Evolutionary conservation across 1,284 basidiomycete species (phyloP).

Genomic region (Xerocomus nothofagi): DNA sequence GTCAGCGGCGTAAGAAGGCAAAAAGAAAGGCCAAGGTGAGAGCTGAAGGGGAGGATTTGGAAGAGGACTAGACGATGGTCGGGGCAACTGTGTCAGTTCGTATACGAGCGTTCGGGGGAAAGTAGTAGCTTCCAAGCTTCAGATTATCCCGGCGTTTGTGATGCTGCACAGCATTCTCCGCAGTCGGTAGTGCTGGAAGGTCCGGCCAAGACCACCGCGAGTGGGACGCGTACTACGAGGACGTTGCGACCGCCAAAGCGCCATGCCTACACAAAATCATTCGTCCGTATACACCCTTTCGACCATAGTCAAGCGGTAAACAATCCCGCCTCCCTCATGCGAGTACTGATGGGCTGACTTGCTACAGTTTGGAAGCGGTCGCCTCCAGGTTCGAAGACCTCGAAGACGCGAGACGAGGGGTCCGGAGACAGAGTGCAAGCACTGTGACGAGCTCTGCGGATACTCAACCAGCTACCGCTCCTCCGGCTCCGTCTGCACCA

Average conservation of each 20-base stretch:
- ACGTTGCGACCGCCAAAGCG: background rate
- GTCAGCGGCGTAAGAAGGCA: constrained; percentile 66
- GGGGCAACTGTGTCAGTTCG: background rate
- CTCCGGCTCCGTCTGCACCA: constrained; percentile 43
- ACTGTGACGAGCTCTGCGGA: constrained; percentile 34
- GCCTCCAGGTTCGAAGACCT: constrained; percentile 95
- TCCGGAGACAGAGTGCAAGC: constrained; percentile 27
- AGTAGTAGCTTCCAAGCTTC: no score
- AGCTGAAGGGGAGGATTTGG: constrained; percentile 2
- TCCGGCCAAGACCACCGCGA: background rate
- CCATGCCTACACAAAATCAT: constrained; percentile 38
- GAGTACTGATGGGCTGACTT: constrained; percentile 6
- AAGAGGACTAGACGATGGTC: constrained; percentile 12
- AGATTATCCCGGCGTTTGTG: background rate
- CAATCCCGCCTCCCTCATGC: constrained; percentile 8
- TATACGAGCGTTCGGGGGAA: background rate
- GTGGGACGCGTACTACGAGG: background rate
- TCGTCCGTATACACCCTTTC: constrained; percentile 66
- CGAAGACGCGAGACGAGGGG: constrained; percentile 46
- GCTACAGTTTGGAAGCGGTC: constrained; percentile 80
- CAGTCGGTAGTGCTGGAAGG: constrained; percentile 6
- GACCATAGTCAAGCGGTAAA: constrained; percentile 82
- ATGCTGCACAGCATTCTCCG: constrained; percentile 16
- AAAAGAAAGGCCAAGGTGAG: constrained; percentile 54
- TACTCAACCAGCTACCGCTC: constrained; percentile 35